Percentiles rank a stretch among this genome's conserved stretches.
phyloP scores from a whole-genome alignment of 345 rosid genomes.

The Eutrema yunnanense region DNA sequence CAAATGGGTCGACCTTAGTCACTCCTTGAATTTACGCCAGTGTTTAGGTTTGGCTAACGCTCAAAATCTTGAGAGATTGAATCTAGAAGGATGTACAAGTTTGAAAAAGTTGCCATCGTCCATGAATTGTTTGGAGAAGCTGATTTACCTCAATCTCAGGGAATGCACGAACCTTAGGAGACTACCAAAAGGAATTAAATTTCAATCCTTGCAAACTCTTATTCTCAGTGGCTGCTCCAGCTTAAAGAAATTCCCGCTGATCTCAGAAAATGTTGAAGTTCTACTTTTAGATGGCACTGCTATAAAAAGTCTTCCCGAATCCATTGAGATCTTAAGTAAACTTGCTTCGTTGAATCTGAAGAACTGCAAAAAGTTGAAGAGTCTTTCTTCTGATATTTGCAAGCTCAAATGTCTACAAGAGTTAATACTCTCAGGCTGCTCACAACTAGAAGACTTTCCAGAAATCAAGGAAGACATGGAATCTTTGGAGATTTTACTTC shows the following conservation, averaged over 20 bases:
- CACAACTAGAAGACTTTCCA: constrained; percentile 14
- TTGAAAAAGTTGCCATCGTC: constrained; percentile 21
- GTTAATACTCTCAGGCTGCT: constrained; percentile 29
- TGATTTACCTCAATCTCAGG: constrained; percentile 19
- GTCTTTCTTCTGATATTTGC: constrained; percentile 25
- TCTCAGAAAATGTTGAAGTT: constrained; percentile 20
- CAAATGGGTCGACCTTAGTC: constrained; percentile 21
- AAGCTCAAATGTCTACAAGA: constrained; percentile 18
- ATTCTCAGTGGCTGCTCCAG: constrained; percentile 31
- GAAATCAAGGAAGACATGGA: constrained; percentile 29
- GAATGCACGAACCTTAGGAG: constrained; percentile 25
- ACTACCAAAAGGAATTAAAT: constrained; percentile 1
- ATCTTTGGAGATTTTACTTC: constrained; percentile 18
- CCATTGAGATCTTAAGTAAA: not conserved
- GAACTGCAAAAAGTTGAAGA: constrained; percentile 16
- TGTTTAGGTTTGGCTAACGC: constrained; percentile 30
- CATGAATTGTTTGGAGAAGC: constrained; percentile 17
- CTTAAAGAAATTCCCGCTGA: constrained; percentile 19
- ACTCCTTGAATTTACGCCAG: constrained; percentile 1
- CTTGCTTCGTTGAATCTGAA: constrained; percentile 22
- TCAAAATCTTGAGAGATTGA: constrained; percentile 20
- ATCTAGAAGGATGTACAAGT: constrained; percentile 27
- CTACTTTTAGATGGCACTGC: constrained; percentile 25
- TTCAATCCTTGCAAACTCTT: constrained; percentile 15
- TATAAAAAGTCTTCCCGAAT: constrained; percentile 25